phyloP scores from a whole-genome alignment of 768 basidiomycete genomes.

The Auriculariales sp. region DNA sequence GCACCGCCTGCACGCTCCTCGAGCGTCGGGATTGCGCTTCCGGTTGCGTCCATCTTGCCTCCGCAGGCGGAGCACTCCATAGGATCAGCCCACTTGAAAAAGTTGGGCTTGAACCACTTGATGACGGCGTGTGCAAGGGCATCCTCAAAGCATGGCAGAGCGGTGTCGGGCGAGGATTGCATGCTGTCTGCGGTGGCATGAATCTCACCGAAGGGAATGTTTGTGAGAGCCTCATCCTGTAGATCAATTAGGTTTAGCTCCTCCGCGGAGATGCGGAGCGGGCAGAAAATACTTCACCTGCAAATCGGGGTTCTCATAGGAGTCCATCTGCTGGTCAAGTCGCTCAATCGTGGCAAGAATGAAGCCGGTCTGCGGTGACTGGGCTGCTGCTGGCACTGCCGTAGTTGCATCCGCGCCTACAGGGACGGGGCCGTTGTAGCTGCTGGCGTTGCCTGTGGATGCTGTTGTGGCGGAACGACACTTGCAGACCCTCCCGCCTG shows the following conservation, averaged over 20 bases:
- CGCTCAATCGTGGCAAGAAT: slow-evolving; percentile 4
- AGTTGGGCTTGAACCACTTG: slow-evolving; percentile 23
- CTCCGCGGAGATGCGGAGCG: background rate
- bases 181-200: slow-evolving; percentile 10
- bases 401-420: background rate
- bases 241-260: background rate
- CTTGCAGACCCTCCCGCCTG: background rate
- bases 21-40: slow-evolving; percentile 10
- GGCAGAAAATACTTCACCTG: slow-evolving; percentile 5
- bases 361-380: background rate
- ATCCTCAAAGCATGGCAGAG: slow-evolving; percentile 15
- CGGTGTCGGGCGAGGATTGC: slow-evolving; percentile 1
- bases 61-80: slow-evolving; percentile 19
- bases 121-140: slow-evolving; percentile 19
- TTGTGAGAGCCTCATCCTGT: slow-evolving; percentile 11
- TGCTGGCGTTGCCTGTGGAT: too few species aligned
- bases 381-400: too few species aligned
- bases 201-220: slow-evolving; percentile 12
- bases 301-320: slow-evolving; percentile 11
- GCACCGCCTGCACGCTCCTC: slow-evolving; percentile 18
- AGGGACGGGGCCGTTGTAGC: background rate
- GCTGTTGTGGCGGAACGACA: background rate
- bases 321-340: slow-evolving; percentile 12
- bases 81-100: slow-evolving; percentile 25
- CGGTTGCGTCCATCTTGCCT: slow-evolving; percentile 10